A percentile compares a stretch with the other conserved stretches of the same genome.
Evolutionary conservation across 495 filamentous ascomycete species (phyloP).

Genomic region (Penicillium robsamsonii): DNA sequence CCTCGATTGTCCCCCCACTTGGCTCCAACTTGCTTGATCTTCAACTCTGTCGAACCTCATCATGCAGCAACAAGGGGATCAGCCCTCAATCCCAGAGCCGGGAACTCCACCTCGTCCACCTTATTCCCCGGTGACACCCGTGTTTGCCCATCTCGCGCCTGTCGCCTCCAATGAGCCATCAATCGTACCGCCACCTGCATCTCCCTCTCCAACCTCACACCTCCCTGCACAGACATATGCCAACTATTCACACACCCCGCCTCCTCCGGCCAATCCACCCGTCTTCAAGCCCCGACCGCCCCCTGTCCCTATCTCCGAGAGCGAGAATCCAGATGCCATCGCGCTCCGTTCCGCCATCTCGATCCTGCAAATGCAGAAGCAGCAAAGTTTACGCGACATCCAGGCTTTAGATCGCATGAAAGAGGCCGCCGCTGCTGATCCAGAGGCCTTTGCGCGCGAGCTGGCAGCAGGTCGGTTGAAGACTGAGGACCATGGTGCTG

Average conservation of each 20-base stretch:
- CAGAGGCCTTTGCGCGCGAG: slow-evolving; percentile 64
- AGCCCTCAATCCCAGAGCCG: slow-evolving; percentile 19
- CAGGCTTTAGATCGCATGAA: slow-evolving; percentile 61
- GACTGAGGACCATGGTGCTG: slow-evolving; percentile 37
- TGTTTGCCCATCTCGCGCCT: slow-evolving; percentile 41
- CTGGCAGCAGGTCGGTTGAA: slow-evolving; percentile 55
- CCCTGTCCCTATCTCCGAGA: slow-evolving; percentile 67
- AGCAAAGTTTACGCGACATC: slow-evolving; percentile 71
- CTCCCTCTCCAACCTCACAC: slow-evolving; percentile 32
- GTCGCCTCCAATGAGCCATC: slow-evolving; percentile 31
- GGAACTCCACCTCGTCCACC: slow-evolving; percentile 47
- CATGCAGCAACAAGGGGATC: slow-evolving; percentile 15
- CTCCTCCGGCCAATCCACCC: slow-evolving; percentile 21
- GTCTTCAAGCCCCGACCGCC: slow-evolving; percentile 48
- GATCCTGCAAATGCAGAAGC: slow-evolving; percentile 78
- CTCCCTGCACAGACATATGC: slow-evolving; percentile 4
- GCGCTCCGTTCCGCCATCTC: slow-evolving; percentile 77
- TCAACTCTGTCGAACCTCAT: background rate
- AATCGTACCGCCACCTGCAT: slow-evolving; percentile 38
- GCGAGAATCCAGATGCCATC: slow-evolving; percentile 78
- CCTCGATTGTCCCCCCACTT: slow-evolving; percentile 5
- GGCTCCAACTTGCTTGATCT: background rate
- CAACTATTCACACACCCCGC: slow-evolving; percentile 11
- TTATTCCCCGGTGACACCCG: slow-evolving; percentile 49
- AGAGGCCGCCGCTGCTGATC: slow-evolving; percentile 61